Conservation (phyloP, 495 filamentous ascomycete species). For the Aspergillus bertholletiae region DNA sequence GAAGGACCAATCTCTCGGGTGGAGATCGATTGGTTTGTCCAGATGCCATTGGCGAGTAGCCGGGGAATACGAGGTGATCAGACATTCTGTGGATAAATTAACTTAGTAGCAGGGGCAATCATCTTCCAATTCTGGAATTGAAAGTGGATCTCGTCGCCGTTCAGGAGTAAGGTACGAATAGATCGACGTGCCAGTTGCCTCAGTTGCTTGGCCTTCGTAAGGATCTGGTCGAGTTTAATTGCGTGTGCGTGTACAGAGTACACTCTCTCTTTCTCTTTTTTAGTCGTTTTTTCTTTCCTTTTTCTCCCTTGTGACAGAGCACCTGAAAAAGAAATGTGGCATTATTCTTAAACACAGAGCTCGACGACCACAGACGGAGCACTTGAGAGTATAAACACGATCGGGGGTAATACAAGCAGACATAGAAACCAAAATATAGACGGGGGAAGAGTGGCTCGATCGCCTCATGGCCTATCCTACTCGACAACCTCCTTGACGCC, state of each 20-base stretch:
- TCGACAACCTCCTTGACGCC: neutral
- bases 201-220: neutral
- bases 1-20: neutral
- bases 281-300: too few relatives aligned
- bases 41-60: neutral
- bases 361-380: too few relatives aligned
- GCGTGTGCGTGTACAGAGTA: too few relatives aligned
- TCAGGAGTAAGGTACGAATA: neutral
- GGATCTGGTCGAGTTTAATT: too few relatives aligned
- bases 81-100: neutral
- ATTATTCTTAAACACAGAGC: too few relatives aligned
- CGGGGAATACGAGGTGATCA: neutral
- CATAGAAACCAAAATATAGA: too few relatives aligned
- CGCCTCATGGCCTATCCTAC: neutral
- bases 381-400: too few relatives aligned
- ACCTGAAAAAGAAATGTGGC: too few relatives aligned
- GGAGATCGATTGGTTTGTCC: neutral
- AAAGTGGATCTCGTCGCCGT: neutral
- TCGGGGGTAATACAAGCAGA: too few relatives aligned
- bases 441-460: neutral
- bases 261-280: too few relatives aligned
- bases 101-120: neutral
- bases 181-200: neutral
- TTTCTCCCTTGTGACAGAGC: too few relatives aligned
- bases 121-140: neutral